A percentile compares a stretch with the other conserved stretches of the same genome.
Conservation (phyloP, 2,329 filamentous ascomycete genomes). For the Acrodontium crateriforme region DNA sequence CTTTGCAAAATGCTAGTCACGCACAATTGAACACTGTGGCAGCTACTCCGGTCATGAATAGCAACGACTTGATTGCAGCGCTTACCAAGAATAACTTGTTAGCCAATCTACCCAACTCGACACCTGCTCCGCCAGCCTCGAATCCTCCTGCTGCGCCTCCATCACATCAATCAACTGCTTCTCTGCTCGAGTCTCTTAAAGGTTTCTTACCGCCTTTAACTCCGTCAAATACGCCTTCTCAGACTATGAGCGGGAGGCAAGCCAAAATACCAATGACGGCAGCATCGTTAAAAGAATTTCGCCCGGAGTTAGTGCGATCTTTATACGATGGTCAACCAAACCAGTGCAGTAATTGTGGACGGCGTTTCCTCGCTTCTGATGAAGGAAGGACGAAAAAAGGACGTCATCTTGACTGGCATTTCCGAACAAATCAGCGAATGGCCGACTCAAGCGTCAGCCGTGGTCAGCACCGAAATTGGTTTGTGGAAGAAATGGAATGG, state of each 20-base stretch:
- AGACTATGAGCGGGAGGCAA: conserved; percentile 2
- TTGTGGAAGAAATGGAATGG: conserved; percentile 88
- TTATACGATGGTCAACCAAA: conserved; percentile 75
- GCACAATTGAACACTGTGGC: conserved; percentile 18
- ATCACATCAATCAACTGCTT: conserved; percentile 8
- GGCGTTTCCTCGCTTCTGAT: conserved; percentile 65
- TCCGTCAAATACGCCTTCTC: conserved; percentile 6
- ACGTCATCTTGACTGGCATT: conserved; percentile 96
- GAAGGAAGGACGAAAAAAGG: conserved; percentile 76
- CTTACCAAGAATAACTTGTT: conserved; percentile 18
- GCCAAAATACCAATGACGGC: conserved; percentile 15
- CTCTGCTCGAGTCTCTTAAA: conserved; percentile 15
- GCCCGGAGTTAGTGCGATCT: conserved; percentile 56
- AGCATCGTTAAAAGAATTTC: conserved; percentile 34
- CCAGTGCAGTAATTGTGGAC: conserved; percentile 81
- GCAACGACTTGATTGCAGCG: conserved; percentile 17
- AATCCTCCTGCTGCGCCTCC: conserved; percentile 7
- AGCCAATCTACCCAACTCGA: background rate
- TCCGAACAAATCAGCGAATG: conserved; percentile 80
- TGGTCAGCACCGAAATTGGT: conserved; percentile 87
- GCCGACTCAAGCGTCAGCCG: conserved; percentile 65
- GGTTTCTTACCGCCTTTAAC: conserved; percentile 14
- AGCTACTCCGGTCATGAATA: conserved; percentile 11
- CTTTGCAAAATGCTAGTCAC: conserved; percentile 16
- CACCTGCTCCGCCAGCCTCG: conserved; percentile 6